phyloP scores from a whole-genome alignment of 2,329 filamentous ascomycete species.

The Ophiostoma tasmaniense region DNA sequence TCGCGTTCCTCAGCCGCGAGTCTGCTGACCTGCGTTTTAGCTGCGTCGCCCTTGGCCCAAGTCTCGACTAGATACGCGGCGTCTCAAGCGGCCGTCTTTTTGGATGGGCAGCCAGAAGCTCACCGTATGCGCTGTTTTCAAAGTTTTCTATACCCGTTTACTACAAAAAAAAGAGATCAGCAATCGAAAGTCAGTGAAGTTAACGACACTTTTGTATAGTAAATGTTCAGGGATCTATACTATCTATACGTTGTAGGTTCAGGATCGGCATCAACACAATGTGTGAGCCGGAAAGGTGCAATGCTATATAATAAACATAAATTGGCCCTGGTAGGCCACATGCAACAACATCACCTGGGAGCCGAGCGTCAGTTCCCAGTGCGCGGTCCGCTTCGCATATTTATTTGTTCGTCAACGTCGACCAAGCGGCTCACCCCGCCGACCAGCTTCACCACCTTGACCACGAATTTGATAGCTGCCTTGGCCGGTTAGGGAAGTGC shows the following conservation, averaged over 20 bases:
- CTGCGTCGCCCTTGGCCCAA: conserved; percentile 46
- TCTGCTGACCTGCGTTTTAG: conserved; percentile 50
- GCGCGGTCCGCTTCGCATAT: background rate
- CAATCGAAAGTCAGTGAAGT: too few relatives aligned
- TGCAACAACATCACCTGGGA: background rate
- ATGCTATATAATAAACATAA: background rate
- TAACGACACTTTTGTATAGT: background rate
- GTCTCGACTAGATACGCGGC: conserved; percentile 35
- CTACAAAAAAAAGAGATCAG: background rate
- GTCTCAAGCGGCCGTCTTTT: background rate
- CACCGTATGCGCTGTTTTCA: background rate
- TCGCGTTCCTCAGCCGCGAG: conserved; percentile 49
- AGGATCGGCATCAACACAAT: background rate
- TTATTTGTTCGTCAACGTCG: background rate
- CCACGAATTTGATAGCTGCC: background rate
- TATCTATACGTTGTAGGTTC: background rate
- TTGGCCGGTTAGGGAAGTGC: background rate
- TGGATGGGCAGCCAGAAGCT: background rate
- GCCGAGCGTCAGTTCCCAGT: background rate
- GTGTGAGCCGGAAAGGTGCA: background rate
- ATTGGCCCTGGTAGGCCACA: background rate
- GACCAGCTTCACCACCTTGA: background rate
- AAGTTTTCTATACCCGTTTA: background rate
- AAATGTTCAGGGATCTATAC: background rate
- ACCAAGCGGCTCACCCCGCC: background rate